Percentiles rank a stretch among this genome's conserved stretches.
These are phyloP conservation scores for Pestalotiopsis fici DNA, from an alignment of 2,329 filamentous ascomycete species.

Conservation along the genomic window DNA sequence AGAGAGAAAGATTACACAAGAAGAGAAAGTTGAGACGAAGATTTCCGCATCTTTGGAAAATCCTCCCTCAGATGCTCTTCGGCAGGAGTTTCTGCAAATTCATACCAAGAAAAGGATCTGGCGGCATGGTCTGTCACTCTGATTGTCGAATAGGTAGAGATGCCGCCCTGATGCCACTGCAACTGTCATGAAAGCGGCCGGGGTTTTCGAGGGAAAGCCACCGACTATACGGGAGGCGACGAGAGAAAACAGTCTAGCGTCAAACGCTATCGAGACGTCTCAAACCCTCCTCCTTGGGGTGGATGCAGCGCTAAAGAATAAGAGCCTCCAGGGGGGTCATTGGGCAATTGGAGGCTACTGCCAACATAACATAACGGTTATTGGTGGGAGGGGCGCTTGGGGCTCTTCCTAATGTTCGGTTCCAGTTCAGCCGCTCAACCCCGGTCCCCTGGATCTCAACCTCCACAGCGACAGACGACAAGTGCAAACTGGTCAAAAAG, in stretches of 20 bases:
- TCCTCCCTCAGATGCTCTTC: not conserved
- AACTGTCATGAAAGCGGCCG: not conserved
- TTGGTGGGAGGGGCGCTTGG: not conserved
- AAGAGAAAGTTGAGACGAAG: slow-evolving; percentile 8
- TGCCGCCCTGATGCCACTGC: not conserved
- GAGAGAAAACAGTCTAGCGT: not conserved
- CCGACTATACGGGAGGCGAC: not conserved
- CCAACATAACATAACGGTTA: not conserved
- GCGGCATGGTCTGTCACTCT: not conserved
- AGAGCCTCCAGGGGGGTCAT: not conserved
- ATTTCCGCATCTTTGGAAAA: slow-evolving; percentile 1
- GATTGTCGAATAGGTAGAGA: not conserved
- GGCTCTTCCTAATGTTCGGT: not conserved
- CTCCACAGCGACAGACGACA: not conserved
- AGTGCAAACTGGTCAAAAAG: not conserved
- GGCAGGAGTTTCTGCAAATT: not conserved
- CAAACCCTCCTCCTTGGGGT: not conserved
- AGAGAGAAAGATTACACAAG: not conserved
- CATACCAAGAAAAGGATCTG: not conserved
- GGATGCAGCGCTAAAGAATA: slow-evolving; percentile 7
- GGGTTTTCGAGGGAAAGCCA: not conserved
- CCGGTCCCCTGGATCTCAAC: not conserved
- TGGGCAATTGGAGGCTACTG: not conserved
- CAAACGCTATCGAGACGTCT: slow-evolving; percentile 11
- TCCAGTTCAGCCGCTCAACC: not conserved